Conservation (phyloP, 1,284 basidiomycete species). For the Apiotrichum laibachii region DNA sequence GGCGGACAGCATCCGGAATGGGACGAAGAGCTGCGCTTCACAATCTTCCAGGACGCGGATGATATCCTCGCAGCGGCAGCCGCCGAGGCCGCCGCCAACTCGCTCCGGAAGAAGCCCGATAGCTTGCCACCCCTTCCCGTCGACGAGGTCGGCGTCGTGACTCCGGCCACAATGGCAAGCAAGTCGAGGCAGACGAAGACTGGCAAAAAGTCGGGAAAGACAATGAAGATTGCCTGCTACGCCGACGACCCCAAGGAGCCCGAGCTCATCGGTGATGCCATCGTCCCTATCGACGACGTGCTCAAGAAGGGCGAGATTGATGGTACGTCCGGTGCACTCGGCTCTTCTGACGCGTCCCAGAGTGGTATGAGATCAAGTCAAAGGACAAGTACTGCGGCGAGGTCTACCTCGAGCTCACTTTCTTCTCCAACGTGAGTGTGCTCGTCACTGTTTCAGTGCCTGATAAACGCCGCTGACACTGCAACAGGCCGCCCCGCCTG, state of each 20-base stretch:
- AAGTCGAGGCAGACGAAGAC: conserved; percentile 22
- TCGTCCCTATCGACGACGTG: conserved; percentile 83
- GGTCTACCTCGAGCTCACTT: conserved; percentile 89
- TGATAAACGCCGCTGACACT: too few relatives aligned
- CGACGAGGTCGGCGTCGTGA: conserved; percentile 34
- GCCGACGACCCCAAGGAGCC: conserved; percentile 95
- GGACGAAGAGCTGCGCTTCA: conserved; percentile 97
- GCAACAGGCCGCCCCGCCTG: conserved; percentile 41
- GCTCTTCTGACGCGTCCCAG: conserved; percentile 39
- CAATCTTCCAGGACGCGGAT: conserved; percentile 75
- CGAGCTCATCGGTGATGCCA: conserved; percentile 87
- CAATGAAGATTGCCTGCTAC: conserved; percentile 80
- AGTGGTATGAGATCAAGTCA: conserved; percentile 86
- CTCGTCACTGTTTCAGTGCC: too few relatives aligned
- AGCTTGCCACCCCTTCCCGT: conserved; percentile 14
- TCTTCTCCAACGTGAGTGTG: conserved; percentile 83
- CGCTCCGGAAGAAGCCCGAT: conserved; percentile 32
- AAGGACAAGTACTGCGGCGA: conserved; percentile 93
- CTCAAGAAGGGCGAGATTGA: conserved; percentile 94
- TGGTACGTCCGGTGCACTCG: conserved; percentile 60
- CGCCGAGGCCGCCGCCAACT: conserved; percentile 53
- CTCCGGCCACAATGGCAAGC: conserved; percentile 53
- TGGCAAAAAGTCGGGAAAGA: conserved; percentile 55
- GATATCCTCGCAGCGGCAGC: conserved; percentile 59
- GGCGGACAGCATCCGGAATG: conserved; percentile 98